Base-by-base conservation (phyloP, 768 basidiomycete species). In the Galerina sulciceps region DNA sequence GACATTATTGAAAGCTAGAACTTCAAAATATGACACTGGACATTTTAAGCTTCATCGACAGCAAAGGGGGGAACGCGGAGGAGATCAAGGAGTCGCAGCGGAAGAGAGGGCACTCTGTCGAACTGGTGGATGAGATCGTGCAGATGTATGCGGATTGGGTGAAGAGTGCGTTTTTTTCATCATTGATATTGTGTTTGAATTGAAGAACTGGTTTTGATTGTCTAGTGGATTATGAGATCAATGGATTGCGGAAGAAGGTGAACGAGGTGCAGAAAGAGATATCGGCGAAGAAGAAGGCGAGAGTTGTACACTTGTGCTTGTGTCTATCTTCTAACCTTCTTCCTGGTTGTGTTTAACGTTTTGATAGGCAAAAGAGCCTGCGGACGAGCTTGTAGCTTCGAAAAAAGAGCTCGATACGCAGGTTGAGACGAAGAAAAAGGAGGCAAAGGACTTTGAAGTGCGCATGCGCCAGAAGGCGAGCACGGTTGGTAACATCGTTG, bases 261-360 rank as follows among this genome's bases (percentile, higher is more conserved):
- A 99, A 99, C 67, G 85, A 85, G 13, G 80, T 96, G 10, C 96
- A 99, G 79, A 99, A 99, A 74, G 86, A 98, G 74, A 98, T 99
- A 68, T 88, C 87, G 10, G 81, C 84, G 2, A 97, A 94, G 85
- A 97, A 94, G 76, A 99, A 96, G 88, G 94, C 87, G 55, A 31
- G 71, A 45, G 26, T 38, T 22, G 44, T 38, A 11, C 22, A 45
- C 15, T 55, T 20, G 15, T 43, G 14, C 15, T 31, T n/a, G 41
- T 37, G 38, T 17, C 40, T 62, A 23, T 31, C 1, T 8, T 31
- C 40, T 51, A 35, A 37, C 22, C n/a, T 34, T 47, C 14, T 15
- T 20, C 9, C 34, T 31, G 34, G n/a, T n/a, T 9, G 26, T 31
- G 50, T 11, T n/a, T n/a, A n/a, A n/a, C n/a, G n/a, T 26, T 37